Evolutionary conservation across 1,284 basidiomycete species (phyloP).

Genomic region (Volvariella volvacea): DNA sequence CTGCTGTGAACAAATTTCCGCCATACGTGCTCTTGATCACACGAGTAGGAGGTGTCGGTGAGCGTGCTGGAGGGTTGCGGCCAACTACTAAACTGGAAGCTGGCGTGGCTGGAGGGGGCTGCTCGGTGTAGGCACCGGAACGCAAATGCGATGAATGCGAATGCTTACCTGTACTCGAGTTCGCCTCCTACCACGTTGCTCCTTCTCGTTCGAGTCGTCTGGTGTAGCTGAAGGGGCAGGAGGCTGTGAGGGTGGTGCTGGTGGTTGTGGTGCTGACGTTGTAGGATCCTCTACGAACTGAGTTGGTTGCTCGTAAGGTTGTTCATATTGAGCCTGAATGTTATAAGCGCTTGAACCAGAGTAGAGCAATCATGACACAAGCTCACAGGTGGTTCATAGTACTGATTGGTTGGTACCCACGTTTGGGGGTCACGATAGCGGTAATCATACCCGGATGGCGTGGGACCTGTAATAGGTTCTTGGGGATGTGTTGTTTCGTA

Average conservation of each 20-base stretch:
- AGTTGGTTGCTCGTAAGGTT: constrained; percentile 28
- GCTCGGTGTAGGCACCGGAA: no score
- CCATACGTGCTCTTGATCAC: constrained; percentile 84
- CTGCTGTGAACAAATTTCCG: constrained; percentile 75
- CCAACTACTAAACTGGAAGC: constrained; percentile 59
- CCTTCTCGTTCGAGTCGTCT: constrained; percentile 24
- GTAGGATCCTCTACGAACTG: constrained; percentile 36
- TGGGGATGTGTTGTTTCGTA: constrained; percentile 23
- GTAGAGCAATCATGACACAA: neutral
- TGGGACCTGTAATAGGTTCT: constrained; percentile 36
- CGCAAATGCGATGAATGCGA: no score
- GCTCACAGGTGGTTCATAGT: constrained; percentile 44
- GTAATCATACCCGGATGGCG: constrained; percentile 42
- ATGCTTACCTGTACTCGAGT: constrained; percentile 46
- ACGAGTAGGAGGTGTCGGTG: constrained; percentile 71
- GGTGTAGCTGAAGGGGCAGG: constrained; percentile 31
- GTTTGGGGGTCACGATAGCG: constrained; percentile 53
- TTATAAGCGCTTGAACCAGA: constrained; percentile 2
- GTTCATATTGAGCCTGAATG: constrained; percentile 22
- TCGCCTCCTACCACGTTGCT: constrained; percentile 56
- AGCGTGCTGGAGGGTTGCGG: constrained; percentile 61
- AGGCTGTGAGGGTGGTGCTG: constrained; percentile 22
- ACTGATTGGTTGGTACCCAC: constrained; percentile 45
- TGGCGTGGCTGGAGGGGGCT: constrained; percentile 55
- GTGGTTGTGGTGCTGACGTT: constrained; percentile 20